Base-by-base conservation (phyloP, 192 early-diverging fungal genomes). In the Entophlyctis luteolus region DNA sequence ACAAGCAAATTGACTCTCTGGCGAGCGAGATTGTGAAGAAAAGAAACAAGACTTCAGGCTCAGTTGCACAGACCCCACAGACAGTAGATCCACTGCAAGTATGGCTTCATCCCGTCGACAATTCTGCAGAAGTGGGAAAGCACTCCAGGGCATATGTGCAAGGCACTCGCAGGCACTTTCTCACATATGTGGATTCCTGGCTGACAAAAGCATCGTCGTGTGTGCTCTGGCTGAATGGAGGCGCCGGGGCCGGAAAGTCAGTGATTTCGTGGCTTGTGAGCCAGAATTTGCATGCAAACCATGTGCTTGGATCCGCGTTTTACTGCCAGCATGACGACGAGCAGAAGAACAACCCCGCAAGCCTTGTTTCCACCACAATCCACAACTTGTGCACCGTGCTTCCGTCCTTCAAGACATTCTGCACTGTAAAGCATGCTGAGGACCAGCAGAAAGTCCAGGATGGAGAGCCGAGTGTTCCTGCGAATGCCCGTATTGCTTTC, bases 161-260 rank as follows among this genome's bases (percentile, higher is more conserved):
- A 18, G 42, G 42, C 18, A 53, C 59, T 2, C 16, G 56, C n/a
- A 10, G 12, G 32, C 10, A 10, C 28, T 12, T 35, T 23, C 6
- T 58, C 8, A 28, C 27, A 14, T 10, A 5, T 14, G 32, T 58
- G 14, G 28, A 14, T 38, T 22, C 8, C 6, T 58, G 56, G 56
- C 14, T 58, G n/a, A 20, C 5, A 20, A 31, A 12, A 14, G n/a
- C 10, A 14, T 23, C 23, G 16, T 16, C 14, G 34, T 20, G 59
- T 12, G 16, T 18, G 4, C 22, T 70, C 45, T 67, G 37, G 38
- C 65, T 52, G 8, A 68, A 53, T 22, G 68, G 42, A 0, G 39
- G 33, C 0, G 62, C 65, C 32, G 65, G 65, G 34, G 10, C 50
- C 14, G 68, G 45, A 0, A 70, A 70, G 29, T 55, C 63, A 31